Base-by-base conservation (phyloP, 371 early-diverging fungal species). In the Dinochytrium kinnereticum region DNA sequence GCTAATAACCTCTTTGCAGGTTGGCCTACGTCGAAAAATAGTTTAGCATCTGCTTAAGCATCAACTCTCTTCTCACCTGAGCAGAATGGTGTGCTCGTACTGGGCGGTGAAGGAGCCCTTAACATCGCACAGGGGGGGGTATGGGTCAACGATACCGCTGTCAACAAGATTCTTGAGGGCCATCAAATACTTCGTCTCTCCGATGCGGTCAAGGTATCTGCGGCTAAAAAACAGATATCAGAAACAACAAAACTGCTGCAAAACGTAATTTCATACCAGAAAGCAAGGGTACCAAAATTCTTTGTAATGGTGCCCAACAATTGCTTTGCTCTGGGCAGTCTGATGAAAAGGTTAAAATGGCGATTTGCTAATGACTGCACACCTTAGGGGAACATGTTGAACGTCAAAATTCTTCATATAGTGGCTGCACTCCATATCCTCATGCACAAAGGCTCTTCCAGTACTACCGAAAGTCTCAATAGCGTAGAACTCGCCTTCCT, bases 391-490 rank as follows among this genome's bases (percentile, higher is more conserved):
- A 40, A 91, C 87, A 74, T 86, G 89, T 7, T 85, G 84, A 44
- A 87, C 82, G 66, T 94, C 91, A 33, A 78, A 85, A 2, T 84
- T 83, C 59, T 91, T 87, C 69, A 93, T 92, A 83, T 97, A 99
- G 78, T 99, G 99, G 68, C 95, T 94, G 80, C 96, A 96, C 78
- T 96, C 97, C 72, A 92, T 90, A 72, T 95, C 96, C 76, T 99
- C 98, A 68, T 87, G 80, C 1, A 99, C 98, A 71, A 86, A 90
- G 17, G 98, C 99, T 51, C 89, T 91, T n/a, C 99, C 99, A 0
- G 99, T 99, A 53, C 85, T 93, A 72, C 99, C 98, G 84, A 99
- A 99, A 21, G 99, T 99, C 83, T 99, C 99, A 77, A 99, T 96
- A 44, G 99, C 99, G 82, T 93, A 93, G 76, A 92, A 92, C 83